A percentile compares a stretch with the other conserved stretches of the same genome.
phyloP scores from a whole-genome alignment of 768 basidiomycete genomes.

The Dendrothele bispora region DNA sequence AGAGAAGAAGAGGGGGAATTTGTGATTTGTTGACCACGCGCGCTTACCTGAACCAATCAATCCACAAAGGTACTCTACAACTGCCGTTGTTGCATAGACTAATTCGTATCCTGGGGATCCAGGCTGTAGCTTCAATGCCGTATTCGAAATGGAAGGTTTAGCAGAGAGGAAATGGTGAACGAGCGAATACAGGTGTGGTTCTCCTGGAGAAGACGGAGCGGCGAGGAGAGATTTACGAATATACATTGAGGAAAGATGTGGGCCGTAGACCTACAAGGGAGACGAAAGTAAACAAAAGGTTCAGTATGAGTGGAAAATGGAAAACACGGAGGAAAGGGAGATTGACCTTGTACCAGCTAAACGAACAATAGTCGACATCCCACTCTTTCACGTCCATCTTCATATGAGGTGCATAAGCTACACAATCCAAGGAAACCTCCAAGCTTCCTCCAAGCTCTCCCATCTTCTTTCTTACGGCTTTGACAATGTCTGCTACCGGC shows the following conservation, averaged over 20 bases:
- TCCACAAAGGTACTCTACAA: no score
- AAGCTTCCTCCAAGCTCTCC: slow-evolving; percentile 55
- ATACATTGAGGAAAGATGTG: slow-evolving; percentile 69
- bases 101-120: slow-evolving; percentile 72
- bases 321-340: slow-evolving; percentile 40
- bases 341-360: slow-evolving; percentile 75
- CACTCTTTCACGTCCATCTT: slow-evolving; percentile 70
- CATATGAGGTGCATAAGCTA: slow-evolving; percentile 77
- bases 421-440: slow-evolving; percentile 74
- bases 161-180: slow-evolving; percentile 68
- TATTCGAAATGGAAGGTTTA: slow-evolving; percentile 46
- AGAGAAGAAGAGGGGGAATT: no score
- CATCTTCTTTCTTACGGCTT: slow-evolving; percentile 51
- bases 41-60: no score
- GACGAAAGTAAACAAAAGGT: neutral
- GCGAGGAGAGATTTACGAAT: slow-evolving; percentile 49
- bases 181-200: no score
- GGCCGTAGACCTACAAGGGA: slow-evolving; percentile 74
- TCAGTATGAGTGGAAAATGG: neutral
- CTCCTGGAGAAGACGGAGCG: slow-evolving; percentile 54
- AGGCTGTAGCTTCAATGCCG: slow-evolving; percentile 73
- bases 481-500: slow-evolving; percentile 57
- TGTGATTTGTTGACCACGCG: no score
- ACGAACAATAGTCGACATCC: slow-evolving; percentile 74
- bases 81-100: no score